Conservation (phyloP, 805 yeast genomes). For the Lipomyces kockii region DNA sequence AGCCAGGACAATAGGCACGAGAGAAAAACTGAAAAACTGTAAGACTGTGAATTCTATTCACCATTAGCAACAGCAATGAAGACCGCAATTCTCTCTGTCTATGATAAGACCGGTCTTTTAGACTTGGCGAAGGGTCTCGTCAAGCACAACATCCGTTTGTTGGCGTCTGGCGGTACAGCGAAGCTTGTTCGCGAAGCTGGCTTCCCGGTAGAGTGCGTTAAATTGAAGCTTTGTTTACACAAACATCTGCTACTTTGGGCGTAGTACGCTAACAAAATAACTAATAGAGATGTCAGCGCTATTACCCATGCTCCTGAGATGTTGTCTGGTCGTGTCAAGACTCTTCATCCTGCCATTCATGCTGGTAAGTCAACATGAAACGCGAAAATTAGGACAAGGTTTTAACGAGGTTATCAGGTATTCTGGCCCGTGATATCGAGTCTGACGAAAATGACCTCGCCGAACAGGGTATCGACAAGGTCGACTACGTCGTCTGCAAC, state of each 20-base stretch:
- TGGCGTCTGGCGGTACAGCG: conserved; percentile 98
- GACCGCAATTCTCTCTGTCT: conserved; percentile 95
- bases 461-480: conserved; percentile 91
- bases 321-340: conserved; percentile 98
- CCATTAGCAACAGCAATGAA: conserved; percentile 45
- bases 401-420: conserved; percentile 46
- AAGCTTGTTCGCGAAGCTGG: conserved; percentile 94
- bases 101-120: conserved; percentile 94
- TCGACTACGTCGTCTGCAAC: conserved; percentile 96
- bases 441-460: conserved; percentile 86
- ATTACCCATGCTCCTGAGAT: conserved; percentile 99
- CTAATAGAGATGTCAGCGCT: conserved; percentile 70
- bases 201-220: conserved; percentile 77
- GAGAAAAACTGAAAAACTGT: conserved; percentile 3
- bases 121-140: conserved; percentile 95
- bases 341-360: conserved; percentile 98
- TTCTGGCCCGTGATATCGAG: conserved; percentile 90
- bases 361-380: conserved; percentile 59
- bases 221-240: not conserved
- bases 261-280: conserved; percentile 1
- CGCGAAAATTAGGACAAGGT: conserved; percentile 19
- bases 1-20: not conserved
- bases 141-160: conserved; percentile 83
- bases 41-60: not conserved
- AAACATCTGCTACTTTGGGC: not conserved